These are phyloP conservation scores for Amoebophrya sp. DNA, from an alignment of 169 alveolate species.

Conservation along the genomic window DNA sequence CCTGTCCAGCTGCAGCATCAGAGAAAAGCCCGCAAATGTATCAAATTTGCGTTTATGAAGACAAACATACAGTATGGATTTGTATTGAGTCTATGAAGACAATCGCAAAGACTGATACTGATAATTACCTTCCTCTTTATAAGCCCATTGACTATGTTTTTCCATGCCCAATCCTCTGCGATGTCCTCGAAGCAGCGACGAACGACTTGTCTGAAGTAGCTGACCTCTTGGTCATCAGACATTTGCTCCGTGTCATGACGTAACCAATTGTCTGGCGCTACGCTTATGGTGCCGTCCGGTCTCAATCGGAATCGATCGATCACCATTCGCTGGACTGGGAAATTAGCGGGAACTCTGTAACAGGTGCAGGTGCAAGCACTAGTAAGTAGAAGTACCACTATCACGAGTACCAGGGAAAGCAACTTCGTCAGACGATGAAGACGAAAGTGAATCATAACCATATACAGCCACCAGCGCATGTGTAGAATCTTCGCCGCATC, in stretches of 20 bases:
- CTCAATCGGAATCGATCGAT: neutral
- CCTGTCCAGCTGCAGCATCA: too few relatives aligned
- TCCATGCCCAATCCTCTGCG: neutral
- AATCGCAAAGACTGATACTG: neutral
- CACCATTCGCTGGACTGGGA: constrained; percentile 6
- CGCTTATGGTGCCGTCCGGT: neutral
- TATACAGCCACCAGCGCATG: neutral
- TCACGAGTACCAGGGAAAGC: too few relatives aligned
- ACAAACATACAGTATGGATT: too few relatives aligned
- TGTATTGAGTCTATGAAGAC: neutral
- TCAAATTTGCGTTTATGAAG: too few relatives aligned
- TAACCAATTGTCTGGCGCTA: neutral
- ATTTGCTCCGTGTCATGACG: neutral
- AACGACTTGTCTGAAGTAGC: neutral
- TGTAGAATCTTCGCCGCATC: neutral
- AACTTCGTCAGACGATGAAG: too few relatives aligned
- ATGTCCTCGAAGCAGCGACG: neutral
- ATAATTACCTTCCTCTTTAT: neutral
- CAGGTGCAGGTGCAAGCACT: too few relatives aligned
- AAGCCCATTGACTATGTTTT: neutral
- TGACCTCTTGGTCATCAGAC: neutral
- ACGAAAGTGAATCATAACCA: too few relatives aligned
- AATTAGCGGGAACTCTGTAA: too few relatives aligned
- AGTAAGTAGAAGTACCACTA: too few relatives aligned
- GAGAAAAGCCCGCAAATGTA: too few relatives aligned